These are phyloP conservation scores for Cryptococcus hybrid DNA, from an alignment of 1,284 basidiomycete species.

Conservation along the genomic window DNA sequence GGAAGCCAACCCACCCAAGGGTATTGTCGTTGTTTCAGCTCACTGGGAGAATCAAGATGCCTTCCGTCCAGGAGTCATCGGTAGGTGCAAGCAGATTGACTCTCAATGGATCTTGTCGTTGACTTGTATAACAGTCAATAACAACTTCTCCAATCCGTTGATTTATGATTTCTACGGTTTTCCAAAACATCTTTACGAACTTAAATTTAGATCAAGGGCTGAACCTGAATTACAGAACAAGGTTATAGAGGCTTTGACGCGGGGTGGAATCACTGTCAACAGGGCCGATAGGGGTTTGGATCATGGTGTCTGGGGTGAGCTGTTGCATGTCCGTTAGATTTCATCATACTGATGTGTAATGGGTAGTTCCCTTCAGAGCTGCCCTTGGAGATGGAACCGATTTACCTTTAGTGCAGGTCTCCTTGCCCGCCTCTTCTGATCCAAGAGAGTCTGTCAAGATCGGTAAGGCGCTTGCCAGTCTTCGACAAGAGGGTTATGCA, in stretches of 20 bases:
- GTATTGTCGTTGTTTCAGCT: constrained; percentile 51
- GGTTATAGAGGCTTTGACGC: constrained; percentile 34
- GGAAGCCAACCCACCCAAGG: constrained; percentile 33
- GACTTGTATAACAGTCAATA: constrained; percentile 34
- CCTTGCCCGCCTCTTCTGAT: constrained; percentile 45
- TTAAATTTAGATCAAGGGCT: constrained; percentile 37
- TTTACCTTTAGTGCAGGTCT: constrained; percentile 51
- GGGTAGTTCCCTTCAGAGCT: constrained; percentile 50
- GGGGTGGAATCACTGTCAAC: constrained; percentile 25
- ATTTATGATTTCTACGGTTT: constrained; percentile 55
- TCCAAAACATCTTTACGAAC: constrained; percentile 49
- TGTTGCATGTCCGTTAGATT: neutral
- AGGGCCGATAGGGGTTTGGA: constrained; percentile 48
- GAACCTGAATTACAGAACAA: constrained; percentile 29
- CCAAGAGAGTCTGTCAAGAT: constrained; percentile 44
- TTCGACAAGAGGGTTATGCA: constrained; percentile 44
- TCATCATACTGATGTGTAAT: neutral
- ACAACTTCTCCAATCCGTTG: constrained; percentile 44
- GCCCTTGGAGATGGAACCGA: constrained; percentile 43
- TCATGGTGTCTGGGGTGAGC: constrained; percentile 52
- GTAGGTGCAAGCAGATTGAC: constrained; percentile 18
- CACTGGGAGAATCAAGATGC: constrained; percentile 51
- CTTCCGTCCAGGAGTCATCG: constrained; percentile 18
- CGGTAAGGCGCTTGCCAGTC: constrained; percentile 44
- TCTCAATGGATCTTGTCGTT: neutral